Evolutionary conservation across 176 grass and related monocot species (phyloP), one percentile per base, ranked within the genome.

Genomic region (Aegilops bicornis): DNA sequence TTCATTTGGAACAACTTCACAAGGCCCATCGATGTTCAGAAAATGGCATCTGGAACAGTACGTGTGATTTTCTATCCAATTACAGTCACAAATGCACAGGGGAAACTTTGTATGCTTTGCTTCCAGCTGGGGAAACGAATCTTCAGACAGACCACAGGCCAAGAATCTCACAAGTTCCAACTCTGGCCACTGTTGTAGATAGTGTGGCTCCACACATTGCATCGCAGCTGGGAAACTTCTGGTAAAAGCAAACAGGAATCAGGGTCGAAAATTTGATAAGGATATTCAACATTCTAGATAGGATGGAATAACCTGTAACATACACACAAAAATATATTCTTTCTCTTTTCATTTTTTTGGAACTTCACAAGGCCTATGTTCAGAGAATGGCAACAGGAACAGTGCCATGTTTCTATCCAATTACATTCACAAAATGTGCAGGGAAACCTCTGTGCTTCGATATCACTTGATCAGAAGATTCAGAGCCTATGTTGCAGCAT

Each of bases 341-440:
- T 3, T 75, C 9, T 50, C 72, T 50, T 76, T 52, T 52, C 43
- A 52, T 8, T 52, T 48, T 30, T 8, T 1, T 76, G 15, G 4
- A 76, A 52, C 24, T 76, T 52, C 43, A 52, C 73, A 52, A 20
- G 43, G 42, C 43, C 24, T 35, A 35, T 76, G 58, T 84, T 33
- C 58, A 76, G 32, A 54, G 54, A 84, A 76, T 84, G 25, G 30
- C 23, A 48, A 1, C 36, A 4, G 24, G 27, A 63, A 10, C 40
- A 43, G 10, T 73, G 20, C 14, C 3, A 75, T 63, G 71, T 47
- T 63, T 63, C 35, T 27, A 77, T 76, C 3, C 71, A 39, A 62
- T 52, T 66, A 79, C 80, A 87, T 79, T 78, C 75, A 75, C 80
- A 84, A 33, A 79, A 76, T 87, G 43, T 83, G 84, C 80, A 91